Conservation (phyloP, 2,329 filamentous ascomycete genomes). For the Arachnopeziza araneosa region DNA sequence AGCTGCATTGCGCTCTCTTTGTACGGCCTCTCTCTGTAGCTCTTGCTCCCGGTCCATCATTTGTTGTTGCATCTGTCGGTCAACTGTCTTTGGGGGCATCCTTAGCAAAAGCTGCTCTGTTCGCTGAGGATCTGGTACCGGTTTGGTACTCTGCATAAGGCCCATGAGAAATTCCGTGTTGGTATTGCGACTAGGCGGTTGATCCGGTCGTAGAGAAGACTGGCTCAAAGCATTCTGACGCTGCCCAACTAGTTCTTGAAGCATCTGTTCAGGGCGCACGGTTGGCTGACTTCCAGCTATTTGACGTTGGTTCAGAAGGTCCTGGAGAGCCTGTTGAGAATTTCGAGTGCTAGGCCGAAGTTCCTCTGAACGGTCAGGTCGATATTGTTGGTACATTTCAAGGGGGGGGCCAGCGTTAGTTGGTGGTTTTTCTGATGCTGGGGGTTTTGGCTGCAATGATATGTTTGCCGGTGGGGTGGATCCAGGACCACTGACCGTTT, state of each 20-base stretch:
- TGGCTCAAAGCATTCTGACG: slow-evolving; percentile 52
- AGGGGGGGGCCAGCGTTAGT: slow-evolving; percentile 41
- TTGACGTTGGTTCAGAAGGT: slow-evolving; percentile 45
- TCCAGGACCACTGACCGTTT: slow-evolving; percentile 35
- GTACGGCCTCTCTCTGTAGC: slow-evolving; percentile 24
- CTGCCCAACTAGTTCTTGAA: slow-evolving; percentile 55
- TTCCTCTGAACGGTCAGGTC: slow-evolving; percentile 28
- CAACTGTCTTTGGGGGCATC: slow-evolving; percentile 30
- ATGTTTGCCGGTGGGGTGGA: slow-evolving; percentile 38
- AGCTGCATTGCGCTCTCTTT: slow-evolving; percentile 26
- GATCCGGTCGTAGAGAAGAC: slow-evolving; percentile 41
- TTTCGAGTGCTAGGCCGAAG: slow-evolving; percentile 25
- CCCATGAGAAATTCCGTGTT: slow-evolving; percentile 83
- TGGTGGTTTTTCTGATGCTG: slow-evolving; percentile 39
- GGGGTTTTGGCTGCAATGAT: slow-evolving; percentile 25
- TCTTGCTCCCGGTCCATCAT: slow-evolving; percentile 37
- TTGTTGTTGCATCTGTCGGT: slow-evolving; percentile 41
- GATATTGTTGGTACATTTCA: slow-evolving; percentile 38
- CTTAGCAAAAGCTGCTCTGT: slow-evolving; percentile 49
- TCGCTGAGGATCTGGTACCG: slow-evolving; percentile 43
- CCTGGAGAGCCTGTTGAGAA: slow-evolving; percentile 38
- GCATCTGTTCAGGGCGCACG: slow-evolving; percentile 51
- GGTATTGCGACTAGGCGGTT: slow-evolving; percentile 38
- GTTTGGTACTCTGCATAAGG: slow-evolving; percentile 61
- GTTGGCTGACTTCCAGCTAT: slow-evolving; percentile 32